Base-by-base conservation (phyloP, 192 early-diverging fungal species). In the Glomus cerebriforme region DNA sequence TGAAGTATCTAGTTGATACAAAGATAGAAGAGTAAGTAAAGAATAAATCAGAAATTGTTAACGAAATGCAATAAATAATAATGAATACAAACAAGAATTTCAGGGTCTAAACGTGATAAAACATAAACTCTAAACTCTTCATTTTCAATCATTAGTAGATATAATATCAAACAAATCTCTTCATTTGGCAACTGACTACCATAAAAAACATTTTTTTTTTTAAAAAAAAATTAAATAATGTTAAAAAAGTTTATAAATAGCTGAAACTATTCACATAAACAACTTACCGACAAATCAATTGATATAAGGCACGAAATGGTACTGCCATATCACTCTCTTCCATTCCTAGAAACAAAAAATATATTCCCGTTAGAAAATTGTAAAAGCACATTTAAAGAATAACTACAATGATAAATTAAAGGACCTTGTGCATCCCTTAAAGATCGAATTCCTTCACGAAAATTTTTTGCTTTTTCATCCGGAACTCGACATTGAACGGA, bases 31-130 rank as follows among this genome's bases (percentile, higher is more conserved):
- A 27, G n/a, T 24, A 69, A 77, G 7, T 59, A n/a, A 32, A 35
- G 9, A 13, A 58, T 22, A 22, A 54, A 60, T 17, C 13, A 49
- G 19, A 17, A 29, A 29, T 35, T 12, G 74, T 76, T 70, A n/a
- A 27, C 7, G 9, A 19, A 60, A 75, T n/a, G 58, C 29, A 29
- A 54, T 43, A 24, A 12, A 59, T 29, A 7, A 35, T 35, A 27
- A 35, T 71, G 2, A 72, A 62, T 31, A 63, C 81, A 80, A 84
- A 93, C 91, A 80, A 94, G 81, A n/a, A 88, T 90, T 74, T 94
- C 93, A 7, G 92, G 93, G 76, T 94, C 93, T 0, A 91, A 92
- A 19, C 92, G 81, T 3, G 93, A 94, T 22, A 94, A 75, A 3
- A 94, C 87, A 80, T 93, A 94, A 15, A 88, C 90, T 39, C 89